Base-by-base conservation (phyloP, 805 yeast species). In the Candida hispaniensis region DNA sequence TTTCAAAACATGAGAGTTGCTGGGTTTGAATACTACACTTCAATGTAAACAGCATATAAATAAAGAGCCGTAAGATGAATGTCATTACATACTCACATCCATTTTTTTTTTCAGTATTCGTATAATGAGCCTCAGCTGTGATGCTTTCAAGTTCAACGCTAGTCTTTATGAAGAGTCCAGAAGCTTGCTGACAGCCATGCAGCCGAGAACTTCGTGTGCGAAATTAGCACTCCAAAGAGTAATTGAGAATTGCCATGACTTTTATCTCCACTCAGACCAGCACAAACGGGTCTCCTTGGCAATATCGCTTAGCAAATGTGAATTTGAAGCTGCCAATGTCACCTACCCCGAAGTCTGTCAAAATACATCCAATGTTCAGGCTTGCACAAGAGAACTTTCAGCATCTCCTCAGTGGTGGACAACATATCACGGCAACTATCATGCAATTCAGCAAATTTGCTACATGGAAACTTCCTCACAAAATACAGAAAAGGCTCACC, bases 391-490 rank as follows among this genome's bases (percentile, higher is more conserved):
- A 3, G 39, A 28, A 20, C 40, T 56, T 27, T 58, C 48, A 27
- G 18, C 51, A 2, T 38, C 41, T 13, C 44, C 56, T 0, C 79
- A 75, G 44, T 71, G 76, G 66, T 78, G 88, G 88, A 75, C 85
- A 0, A 72, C 77, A 0, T 77, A 67, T 47, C 74, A 74, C 42
- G 82, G 82, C 0, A 69, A 75, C 46, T 75, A 69, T 49, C 62
- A 73, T 28, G 63, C 67, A 18, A 55, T 76, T 3, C 59, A 69
- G 2, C 59, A 62, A 2, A 56, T 75, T 0, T 78, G 85, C 16
- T 28, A 32, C 36, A 32, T 32, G 36, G 18, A 32, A 14, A 28
- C 23, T 11, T 21, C 36, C 22, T 23, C 28, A 11, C 6, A 22
- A 13, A 22, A 24, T 13, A 23, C 28, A 8, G 36, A 32, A 18